These are phyloP conservation scores for Stagonosporopsis chrysanthemi DNA, from an alignment of 2,329 filamentous ascomycete genomes.

Conservation along the genomic window DNA sequence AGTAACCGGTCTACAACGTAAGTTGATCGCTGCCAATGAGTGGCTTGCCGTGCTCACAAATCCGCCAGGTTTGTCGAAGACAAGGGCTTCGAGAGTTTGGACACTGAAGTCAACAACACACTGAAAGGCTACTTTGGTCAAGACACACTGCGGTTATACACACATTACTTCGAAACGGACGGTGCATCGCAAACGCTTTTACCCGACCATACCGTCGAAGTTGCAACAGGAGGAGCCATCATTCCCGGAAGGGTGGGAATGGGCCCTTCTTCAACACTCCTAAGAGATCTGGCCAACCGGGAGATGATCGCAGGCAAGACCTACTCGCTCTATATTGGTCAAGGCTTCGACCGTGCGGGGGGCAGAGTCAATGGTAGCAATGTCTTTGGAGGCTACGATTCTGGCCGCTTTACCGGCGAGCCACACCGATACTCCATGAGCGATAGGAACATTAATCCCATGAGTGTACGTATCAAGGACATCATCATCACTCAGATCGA, in stretches of 20 bases:
- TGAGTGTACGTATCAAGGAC: constrained; percentile 51
- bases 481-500: constrained; percentile 47
- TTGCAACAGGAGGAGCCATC: constrained; percentile 43
- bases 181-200: constrained; percentile 47
- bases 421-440: constrained; percentile 47
- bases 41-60: constrained; percentile 19
- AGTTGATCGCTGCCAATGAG: constrained; percentile 6
- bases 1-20: constrained; percentile 44
- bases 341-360: constrained; percentile 51
- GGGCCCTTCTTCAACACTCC: constrained; percentile 51
- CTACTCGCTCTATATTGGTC: constrained; percentile 54
- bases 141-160: constrained; percentile 50
- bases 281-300: constrained; percentile 46
- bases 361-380: constrained; percentile 54
- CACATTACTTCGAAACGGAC: constrained; percentile 52
- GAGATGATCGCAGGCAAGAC: constrained; percentile 51
- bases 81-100: constrained; percentile 36
- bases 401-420: constrained; percentile 50
- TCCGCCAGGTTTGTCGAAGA: constrained; percentile 33
- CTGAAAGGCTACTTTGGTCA: constrained; percentile 42
- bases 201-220: constrained; percentile 45
- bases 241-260: constrained; percentile 50
- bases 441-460: constrained; percentile 40
- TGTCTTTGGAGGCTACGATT: constrained; percentile 55
- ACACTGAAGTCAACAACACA: constrained; percentile 30